Percentiles rank a stretch among this genome's conserved stretches.
Evolutionary conservation across 768 basidiomycete genomes (phyloP).

Genomic region (Gloeostereum incarnatum): DNA sequence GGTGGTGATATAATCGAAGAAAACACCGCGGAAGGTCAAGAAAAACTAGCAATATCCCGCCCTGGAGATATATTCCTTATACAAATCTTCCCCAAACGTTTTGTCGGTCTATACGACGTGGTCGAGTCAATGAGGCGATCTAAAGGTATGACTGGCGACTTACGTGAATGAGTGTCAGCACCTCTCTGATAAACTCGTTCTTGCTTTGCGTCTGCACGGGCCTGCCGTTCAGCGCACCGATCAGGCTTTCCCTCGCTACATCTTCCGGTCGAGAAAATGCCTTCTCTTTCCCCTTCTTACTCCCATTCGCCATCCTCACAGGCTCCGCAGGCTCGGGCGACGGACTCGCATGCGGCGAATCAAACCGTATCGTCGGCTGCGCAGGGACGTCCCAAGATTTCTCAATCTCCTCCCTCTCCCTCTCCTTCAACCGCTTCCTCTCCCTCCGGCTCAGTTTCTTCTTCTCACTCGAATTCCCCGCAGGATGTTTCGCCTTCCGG

Average conservation of each 20-base stretch:
- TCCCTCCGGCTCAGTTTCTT: too few species aligned
- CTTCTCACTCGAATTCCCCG: slow-evolving; percentile 4
- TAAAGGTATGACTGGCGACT: too few species aligned
- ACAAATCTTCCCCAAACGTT: too few species aligned
- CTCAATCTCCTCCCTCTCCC: slow-evolving; percentile 40
- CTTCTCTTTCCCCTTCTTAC: too few species aligned
- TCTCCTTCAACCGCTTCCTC: too few species aligned
- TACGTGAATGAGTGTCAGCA: slow-evolving; percentile 55
- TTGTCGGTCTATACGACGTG: background rate
- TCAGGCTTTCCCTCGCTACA: slow-evolving; percentile 20
- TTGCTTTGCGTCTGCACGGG: slow-evolving; percentile 24
- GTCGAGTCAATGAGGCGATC: slow-evolving; percentile 2
- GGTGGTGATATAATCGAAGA: too few species aligned
- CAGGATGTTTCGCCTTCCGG: slow-evolving; percentile 17
- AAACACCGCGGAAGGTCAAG: too few species aligned
- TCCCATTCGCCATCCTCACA: too few species aligned
- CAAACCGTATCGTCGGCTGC: slow-evolving; percentile 3
- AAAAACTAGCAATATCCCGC: too few species aligned
- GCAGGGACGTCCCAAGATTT: slow-evolving; percentile 51
- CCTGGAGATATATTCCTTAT: too few species aligned
- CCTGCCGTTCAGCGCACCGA: slow-evolving; percentile 15
- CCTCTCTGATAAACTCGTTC: slow-evolving; percentile 51
- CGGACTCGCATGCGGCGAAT: background rate
- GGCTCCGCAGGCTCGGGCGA: slow-evolving; percentile 9
- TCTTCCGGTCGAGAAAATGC: too few species aligned